Evolutionary conservation across 805 yeast genomes (phyloP).

Genomic region (Cyberlindnera japonica): DNA sequence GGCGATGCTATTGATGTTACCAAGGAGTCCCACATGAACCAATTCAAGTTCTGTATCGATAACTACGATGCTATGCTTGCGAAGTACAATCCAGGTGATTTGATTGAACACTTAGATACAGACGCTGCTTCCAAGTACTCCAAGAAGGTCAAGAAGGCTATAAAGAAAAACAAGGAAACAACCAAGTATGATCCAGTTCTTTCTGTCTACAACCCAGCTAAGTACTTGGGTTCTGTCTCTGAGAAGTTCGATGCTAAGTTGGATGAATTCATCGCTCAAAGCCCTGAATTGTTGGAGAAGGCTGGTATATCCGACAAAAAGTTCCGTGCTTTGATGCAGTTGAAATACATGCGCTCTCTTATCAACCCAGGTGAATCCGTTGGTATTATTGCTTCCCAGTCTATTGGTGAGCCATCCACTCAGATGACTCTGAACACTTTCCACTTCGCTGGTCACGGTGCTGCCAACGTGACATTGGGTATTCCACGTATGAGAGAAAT

Average conservation of each 20-base stretch:
- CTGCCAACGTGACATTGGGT: slow-evolving; percentile 98
- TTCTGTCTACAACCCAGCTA: slow-evolving; percentile 81
- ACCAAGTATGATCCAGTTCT: slow-evolving; percentile 88
- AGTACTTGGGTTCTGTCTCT: slow-evolving; percentile 88
- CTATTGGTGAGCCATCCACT: slow-evolving; percentile 98
- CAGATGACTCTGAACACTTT: slow-evolving; percentile 97
- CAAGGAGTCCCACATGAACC: slow-evolving; percentile 89
- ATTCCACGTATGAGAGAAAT: slow-evolving; percentile 99
- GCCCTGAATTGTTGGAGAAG: slow-evolving; percentile 51
- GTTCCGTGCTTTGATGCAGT: slow-evolving; percentile 95
- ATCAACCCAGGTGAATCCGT: slow-evolving; percentile 97
- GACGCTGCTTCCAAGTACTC: slow-evolving; percentile 75
- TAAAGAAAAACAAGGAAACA: slow-evolving; percentile 57
- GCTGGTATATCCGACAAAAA: slow-evolving; percentile 63
- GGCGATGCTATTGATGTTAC: slow-evolving; percentile 96
- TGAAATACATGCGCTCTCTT: slow-evolving; percentile 95
- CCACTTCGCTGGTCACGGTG: slow-evolving; percentile 99
- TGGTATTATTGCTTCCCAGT: slow-evolving; percentile 97
- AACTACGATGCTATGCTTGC: slow-evolving; percentile 83
- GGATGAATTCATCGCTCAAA: slow-evolving; percentile 60
- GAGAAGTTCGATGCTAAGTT: slow-evolving; percentile 81
- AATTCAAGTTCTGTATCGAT: slow-evolving; percentile 89
- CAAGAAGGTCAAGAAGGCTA: slow-evolving; percentile 74
- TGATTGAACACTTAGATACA: slow-evolving; percentile 72
- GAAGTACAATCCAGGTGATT: slow-evolving; percentile 80